Conservation (phyloP, 192 early-diverging fungal genomes). For the Chytriomyces sp. region DNA sequence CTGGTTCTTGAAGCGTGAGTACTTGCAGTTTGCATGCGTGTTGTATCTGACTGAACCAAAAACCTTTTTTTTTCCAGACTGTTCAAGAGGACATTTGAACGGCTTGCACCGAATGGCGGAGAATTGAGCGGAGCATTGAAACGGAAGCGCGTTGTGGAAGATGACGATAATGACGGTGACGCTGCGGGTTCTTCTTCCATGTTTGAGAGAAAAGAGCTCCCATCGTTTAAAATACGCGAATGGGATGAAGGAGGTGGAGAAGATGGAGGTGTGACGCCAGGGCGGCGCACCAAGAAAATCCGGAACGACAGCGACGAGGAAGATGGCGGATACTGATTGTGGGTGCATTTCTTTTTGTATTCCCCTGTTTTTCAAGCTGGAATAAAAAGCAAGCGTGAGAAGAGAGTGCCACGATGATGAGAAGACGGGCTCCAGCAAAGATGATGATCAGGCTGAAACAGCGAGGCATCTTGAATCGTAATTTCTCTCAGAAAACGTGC, state of each 20-base stretch:
- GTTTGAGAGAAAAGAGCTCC: no score
- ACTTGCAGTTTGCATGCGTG: no score
- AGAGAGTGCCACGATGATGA: no score
- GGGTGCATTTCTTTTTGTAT: neutral
- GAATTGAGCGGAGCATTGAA: constrained; percentile 2
- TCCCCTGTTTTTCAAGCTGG: neutral
- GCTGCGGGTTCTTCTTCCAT: neutral
- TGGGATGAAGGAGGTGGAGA: neutral
- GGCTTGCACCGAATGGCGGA: neutral
- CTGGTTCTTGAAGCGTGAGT: constrained; percentile 29
- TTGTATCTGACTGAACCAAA: no score
- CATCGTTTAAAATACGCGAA: neutral
- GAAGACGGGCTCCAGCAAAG: no score
- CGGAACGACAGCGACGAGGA: constrained; percentile 29
- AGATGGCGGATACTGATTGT: neutral
- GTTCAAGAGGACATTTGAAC: constrained; percentile 19
- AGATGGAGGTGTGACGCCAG: neutral
- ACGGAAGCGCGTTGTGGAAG: constrained; percentile 19
- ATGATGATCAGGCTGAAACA: no score
- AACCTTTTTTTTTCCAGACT: constrained; percentile 16
- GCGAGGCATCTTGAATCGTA: no score
- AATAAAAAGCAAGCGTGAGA: no score
- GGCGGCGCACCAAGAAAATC: constrained; percentile 4
- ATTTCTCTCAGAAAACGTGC: no score
- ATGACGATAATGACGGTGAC: constrained; percentile 4